Conservation (phyloP, 108 stramenopile genomes). For the Ochromonas danica region DNA sequence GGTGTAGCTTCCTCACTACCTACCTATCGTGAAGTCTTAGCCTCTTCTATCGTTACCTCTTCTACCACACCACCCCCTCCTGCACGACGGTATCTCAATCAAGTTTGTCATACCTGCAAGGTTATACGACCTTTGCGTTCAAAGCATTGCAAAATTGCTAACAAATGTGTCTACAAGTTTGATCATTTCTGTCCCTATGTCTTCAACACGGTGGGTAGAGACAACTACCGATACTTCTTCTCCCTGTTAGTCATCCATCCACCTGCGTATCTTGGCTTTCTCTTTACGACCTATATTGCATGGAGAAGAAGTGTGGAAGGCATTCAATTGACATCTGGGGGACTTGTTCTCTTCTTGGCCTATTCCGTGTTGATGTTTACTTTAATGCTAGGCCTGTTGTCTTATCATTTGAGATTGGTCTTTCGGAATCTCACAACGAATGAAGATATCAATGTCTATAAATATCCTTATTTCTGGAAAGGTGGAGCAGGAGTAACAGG, state of each 20-base stretch:
- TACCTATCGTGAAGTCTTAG: conserved; percentile 15
- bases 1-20: conserved; percentile 13
- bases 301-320: conserved; percentile 49
- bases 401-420: background rate
- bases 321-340: conserved; percentile 44
- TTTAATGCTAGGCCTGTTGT: background rate
- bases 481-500: background rate
- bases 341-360: background rate
- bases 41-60: conserved; percentile 9
- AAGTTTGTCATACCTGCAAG: conserved; percentile 88
- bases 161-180: conserved; percentile 84
- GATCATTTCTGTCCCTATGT: conserved; percentile 99
- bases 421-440: background rate
- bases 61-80: conserved; percentile 8
- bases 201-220: conserved; percentile 82
- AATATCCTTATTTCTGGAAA: background rate
- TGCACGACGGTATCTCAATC: conserved; percentile 14
- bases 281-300: conserved; percentile 45
- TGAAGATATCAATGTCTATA: conserved; percentile 11
- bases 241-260: conserved; percentile 36
- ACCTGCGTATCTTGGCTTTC: conserved; percentile 59
- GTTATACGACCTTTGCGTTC: conserved; percentile 83
- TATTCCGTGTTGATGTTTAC: background rate
- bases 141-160: conserved; percentile 83
- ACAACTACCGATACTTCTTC: conserved; percentile 92